Conservation (phyloP, 345 rosid species). For the Sonneratia alba region DNA sequence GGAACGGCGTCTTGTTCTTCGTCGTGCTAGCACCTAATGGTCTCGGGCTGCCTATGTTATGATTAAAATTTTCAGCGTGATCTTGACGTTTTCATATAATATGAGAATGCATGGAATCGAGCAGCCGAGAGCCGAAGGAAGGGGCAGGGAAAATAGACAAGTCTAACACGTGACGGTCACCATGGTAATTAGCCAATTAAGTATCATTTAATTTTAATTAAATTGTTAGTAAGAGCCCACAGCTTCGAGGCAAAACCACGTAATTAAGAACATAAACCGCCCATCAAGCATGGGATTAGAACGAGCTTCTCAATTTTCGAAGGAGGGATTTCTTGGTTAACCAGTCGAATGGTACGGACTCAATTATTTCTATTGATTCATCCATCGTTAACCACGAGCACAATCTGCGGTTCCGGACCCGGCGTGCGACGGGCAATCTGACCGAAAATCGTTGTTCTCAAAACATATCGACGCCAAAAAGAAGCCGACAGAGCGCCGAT, state of each 20-base stretch:
- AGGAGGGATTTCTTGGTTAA: neutral
- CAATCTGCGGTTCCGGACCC: neutral
- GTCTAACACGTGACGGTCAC: constrained; percentile 2
- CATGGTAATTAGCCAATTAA: neutral
- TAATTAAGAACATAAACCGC: constrained; percentile 8
- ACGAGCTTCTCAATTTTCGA: neutral
- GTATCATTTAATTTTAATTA: neutral
- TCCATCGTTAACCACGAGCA: neutral
- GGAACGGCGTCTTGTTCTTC: too few species aligned
- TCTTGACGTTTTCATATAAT: too few species aligned
- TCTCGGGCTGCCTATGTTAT: too few species aligned
- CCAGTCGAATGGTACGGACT: neutral
- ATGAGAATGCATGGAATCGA: too few species aligned
- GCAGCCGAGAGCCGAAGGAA: too few species aligned
- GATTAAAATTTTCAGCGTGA: too few species aligned
- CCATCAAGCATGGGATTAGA: constrained; percentile 1
- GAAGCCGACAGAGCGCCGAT: neutral
- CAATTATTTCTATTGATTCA: neutral
- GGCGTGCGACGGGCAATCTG: neutral
- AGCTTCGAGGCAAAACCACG: constrained; percentile 20
- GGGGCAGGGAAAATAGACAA: neutral
- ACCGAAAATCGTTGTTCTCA: neutral
- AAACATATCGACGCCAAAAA: neutral
- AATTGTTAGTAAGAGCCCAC: constrained; percentile 12
- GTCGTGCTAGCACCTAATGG: too few species aligned